These are phyloP conservation scores for Sporothrix humicola DNA, from an alignment of 2,329 filamentous ascomycete genomes.

Conservation along the genomic window DNA sequence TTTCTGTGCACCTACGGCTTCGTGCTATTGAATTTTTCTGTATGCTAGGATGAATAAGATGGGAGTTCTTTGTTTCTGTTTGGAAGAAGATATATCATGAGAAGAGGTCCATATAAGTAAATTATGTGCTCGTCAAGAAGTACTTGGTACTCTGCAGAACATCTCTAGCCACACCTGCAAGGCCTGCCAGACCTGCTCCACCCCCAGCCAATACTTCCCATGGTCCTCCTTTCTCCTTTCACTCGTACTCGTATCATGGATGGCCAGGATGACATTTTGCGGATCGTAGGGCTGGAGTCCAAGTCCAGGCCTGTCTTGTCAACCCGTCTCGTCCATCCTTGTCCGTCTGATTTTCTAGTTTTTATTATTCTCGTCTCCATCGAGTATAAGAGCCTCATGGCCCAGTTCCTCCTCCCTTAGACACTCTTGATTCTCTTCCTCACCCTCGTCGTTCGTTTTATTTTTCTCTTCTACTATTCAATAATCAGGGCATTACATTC, in stretches of 20 bases:
- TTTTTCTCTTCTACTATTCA: not conserved
- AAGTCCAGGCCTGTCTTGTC: too few species aligned
- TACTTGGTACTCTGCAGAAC: too few species aligned
- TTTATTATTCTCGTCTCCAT: not conserved
- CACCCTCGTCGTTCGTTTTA: slow-evolving; percentile 6
- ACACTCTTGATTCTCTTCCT: not conserved
- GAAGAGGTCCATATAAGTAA: not conserved
- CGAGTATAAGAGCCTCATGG: not conserved
- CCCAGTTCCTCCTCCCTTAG: not conserved
- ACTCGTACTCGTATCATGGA: too few species aligned
- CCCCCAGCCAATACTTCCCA: too few species aligned
- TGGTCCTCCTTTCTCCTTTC: too few species aligned
- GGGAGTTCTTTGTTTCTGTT: not conserved
- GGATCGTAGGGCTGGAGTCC: too few species aligned
- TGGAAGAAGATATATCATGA: not conserved
- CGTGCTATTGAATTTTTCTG: not conserved
- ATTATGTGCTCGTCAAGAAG: not conserved
- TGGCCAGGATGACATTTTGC: too few species aligned
- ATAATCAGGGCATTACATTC: not conserved
- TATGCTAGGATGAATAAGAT: not conserved
- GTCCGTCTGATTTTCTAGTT: not conserved
- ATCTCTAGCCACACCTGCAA: too few species aligned
- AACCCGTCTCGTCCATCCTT: not conserved
- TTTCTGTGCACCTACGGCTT: not conserved
- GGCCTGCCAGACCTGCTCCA: too few species aligned